These are phyloP conservation scores for Monocercomonoides exilis DNA, from an alignment of 78 protist genomes.

Conservation along the genomic window DNA sequence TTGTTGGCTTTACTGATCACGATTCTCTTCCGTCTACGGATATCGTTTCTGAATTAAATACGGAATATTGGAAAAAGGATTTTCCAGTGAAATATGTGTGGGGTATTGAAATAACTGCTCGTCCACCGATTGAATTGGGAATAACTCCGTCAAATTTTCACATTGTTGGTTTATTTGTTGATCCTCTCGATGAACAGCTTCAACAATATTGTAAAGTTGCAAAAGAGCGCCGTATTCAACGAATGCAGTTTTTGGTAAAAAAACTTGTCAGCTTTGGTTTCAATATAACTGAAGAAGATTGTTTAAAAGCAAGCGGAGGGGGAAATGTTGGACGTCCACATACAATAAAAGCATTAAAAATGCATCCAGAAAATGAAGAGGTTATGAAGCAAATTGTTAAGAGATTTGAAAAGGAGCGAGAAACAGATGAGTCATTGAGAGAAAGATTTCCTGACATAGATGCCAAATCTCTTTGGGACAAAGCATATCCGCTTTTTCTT, in stretches of 20 bases:
- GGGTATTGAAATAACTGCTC: conserved; percentile 12
- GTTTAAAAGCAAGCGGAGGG: not conserved
- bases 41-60: not conserved
- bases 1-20: conserved; percentile 25
- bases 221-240: not conserved
- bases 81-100: not conserved
- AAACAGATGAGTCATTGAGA: not conserved
- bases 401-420: not conserved
- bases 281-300: conserved; percentile 11
- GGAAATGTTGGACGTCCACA: conserved; percentile 15
- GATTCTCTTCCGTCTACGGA: not conserved
- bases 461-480: not conserved
- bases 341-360: not conserved
- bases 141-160: not conserved
- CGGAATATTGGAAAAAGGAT: not conserved
- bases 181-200: not conserved
- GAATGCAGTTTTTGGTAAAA: not conserved
- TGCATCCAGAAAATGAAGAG: not conserved
- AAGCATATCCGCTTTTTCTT: not conserved
- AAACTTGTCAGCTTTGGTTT: not conserved
- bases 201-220: not conserved
- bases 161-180: conserved; percentile 14
- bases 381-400: not conserved
- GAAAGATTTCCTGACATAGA: not conserved
- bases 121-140: conserved; percentile 2